Percentiles rank a stretch among this genome's conserved stretches.
phyloP scores from a whole-genome alignment of 805 yeast species.

The Saccharomyces eubayanus region DNA sequence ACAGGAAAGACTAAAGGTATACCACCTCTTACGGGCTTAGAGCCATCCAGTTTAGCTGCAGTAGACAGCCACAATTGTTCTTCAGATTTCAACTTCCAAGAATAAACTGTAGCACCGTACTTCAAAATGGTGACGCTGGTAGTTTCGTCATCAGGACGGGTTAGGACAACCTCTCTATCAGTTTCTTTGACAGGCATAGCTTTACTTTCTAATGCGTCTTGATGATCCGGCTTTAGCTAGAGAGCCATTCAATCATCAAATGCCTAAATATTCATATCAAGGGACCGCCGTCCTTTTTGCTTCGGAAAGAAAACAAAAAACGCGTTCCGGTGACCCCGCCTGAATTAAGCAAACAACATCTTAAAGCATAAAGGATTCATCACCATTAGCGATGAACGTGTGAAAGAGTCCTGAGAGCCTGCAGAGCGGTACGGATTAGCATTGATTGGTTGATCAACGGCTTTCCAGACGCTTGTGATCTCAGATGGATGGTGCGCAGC shows the following conservation, averaged over 20 bases:
- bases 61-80: slow-evolving; percentile 80
- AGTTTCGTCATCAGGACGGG: slow-evolving; percentile 42
- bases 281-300: background rate
- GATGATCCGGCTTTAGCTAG: background rate
- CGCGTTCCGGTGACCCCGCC: background rate
- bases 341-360: background rate
- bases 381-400: background rate
- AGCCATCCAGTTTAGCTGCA: slow-evolving; percentile 81
- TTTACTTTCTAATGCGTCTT: background rate
- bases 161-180: slow-evolving; percentile 51
- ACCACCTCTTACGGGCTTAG: slow-evolving; percentile 95
- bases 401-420: too few species aligned
- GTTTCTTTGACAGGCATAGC: slow-evolving; percentile 60
- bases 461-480: background rate
- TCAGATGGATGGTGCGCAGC: background rate
- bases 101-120: slow-evolving; percentile 80
- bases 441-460: background rate
- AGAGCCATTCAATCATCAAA: background rate
- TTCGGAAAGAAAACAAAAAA: background rate
- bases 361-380: background rate
- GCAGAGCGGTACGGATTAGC: too few species aligned
- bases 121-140: slow-evolving; percentile 64
- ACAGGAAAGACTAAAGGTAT: slow-evolving; percentile 94
- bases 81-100: slow-evolving; percentile 65
- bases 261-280: background rate